Evolutionary conservation across 2,329 filamentous ascomycete genomes (phyloP), one percentile per base, ranked within the genome.

Genomic region (Grosmannia serpens): DNA sequence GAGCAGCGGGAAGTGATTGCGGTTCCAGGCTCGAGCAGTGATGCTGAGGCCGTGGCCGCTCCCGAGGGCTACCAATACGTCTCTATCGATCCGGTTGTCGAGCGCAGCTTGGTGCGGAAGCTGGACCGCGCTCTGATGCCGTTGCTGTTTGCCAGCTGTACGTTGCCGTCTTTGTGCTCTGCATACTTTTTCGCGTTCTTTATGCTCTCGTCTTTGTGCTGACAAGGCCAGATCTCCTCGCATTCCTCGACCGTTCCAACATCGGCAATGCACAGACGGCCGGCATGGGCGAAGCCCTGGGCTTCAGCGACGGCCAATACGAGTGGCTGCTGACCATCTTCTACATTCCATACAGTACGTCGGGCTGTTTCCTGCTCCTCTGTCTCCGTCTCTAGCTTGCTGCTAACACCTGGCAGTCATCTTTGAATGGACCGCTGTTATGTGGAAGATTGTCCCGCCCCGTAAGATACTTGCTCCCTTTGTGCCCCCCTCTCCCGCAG

Each of bases 281-380:
- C 29, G 65, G 65, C 57, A 62, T 66, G 60, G 64, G 67, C 54
- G 62, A 67, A 49, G 70, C 71, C 50, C 65, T 74, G 9, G 68
- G 68, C 15, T 70, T 73, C 33, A 67, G 67, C 53, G 71, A 73
- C 61, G 62, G 57, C 4, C 69, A 74, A 11, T 75, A 73, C 60
- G 69, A 74, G 67, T 76, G 74, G 73, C 66, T 75, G 27, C 66
- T 76, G 38, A 75, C 72, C 26, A 74, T 76, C 50, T 75, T 75
- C 57, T 76, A 75, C 61, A 75, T 75, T 49, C 71, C 72, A 0
- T 75, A 74, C 58, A 74, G 70, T 73, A 59, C 58, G 69, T 59
- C 15, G 1, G 10, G 13, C 29, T 44, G 33, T 3, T 24, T 13
- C 10, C 2, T 6, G 9, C 13, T 11, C 15, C 1, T 11, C 2